phyloP scores from a whole-genome alignment of 306 rosid species.

The Dryas octopetala region DNA sequence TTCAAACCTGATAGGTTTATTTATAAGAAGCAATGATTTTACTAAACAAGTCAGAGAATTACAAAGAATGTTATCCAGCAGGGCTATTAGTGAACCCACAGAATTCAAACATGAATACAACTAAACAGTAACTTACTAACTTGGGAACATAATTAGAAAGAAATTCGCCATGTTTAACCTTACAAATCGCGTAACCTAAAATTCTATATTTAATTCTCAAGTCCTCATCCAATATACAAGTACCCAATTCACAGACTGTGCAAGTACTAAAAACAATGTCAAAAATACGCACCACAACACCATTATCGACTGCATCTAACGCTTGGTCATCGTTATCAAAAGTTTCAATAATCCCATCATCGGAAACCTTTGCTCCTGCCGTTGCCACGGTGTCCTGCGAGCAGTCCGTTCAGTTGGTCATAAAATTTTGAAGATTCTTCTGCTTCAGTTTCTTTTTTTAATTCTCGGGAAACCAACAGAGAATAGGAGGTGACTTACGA shows the following conservation, averaged over 20 bases:
- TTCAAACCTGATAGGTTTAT: too few relatives aligned
- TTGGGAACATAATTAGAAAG: background rate
- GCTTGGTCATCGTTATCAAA: conserved; percentile 80
- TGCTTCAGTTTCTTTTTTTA: background rate
- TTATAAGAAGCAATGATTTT: too few relatives aligned
- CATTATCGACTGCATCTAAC: conserved; percentile 56
- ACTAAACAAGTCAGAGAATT: too few relatives aligned
- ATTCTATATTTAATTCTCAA: background rate
- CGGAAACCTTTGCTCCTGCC: conserved; percentile 61
- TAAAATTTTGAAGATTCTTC: background rate
- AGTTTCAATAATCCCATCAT: conserved; percentile 65
- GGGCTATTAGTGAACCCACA: background rate
- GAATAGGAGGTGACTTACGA: conserved; percentile 37
- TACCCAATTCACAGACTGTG: background rate
- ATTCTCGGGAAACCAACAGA: background rate
- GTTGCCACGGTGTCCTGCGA: conserved; percentile 59
- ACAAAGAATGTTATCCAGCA: background rate
- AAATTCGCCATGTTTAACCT: background rate
- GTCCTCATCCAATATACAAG: background rate
- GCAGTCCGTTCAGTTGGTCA: background rate
- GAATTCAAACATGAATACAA: too few relatives aligned
- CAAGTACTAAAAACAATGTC: background rate
- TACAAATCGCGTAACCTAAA: background rate
- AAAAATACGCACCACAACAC: conserved; percentile 57
- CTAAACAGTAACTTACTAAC: background rate